Evolutionary conservation across 441 rosid genomes (phyloP).

Genomic region (Mallotus japonicus): DNA sequence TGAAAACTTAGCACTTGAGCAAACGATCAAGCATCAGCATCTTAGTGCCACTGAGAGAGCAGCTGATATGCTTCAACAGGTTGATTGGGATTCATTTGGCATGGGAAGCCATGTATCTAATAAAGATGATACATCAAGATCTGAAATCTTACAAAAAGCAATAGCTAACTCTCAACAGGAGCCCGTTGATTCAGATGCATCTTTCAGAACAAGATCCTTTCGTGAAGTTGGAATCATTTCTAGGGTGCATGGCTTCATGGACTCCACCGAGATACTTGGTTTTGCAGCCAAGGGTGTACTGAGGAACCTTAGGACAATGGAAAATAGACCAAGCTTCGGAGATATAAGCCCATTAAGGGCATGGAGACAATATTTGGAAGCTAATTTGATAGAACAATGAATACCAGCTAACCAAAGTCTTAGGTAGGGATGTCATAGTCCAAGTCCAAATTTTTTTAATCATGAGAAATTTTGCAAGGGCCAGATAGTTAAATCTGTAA

Average conservation of each 20-base stretch:
- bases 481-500: too few species aligned
- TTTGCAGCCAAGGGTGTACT: slow-evolving; percentile 75
- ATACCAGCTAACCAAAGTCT: slow-evolving; percentile 22
- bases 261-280: slow-evolving; percentile 62
- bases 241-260: slow-evolving; percentile 52
- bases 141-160: slow-evolving; percentile 16
- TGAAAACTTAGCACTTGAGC: slow-evolving; percentile 57
- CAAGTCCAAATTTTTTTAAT: background rate
- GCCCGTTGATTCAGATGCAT: slow-evolving; percentile 19
- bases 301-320: slow-evolving; percentile 29
- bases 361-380: slow-evolving; percentile 58
- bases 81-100: slow-evolving; percentile 66
- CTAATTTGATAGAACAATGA: slow-evolving; percentile 33
- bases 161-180: slow-evolving; percentile 4
- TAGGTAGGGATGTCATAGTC: background rate
- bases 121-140: slow-evolving; percentile 21
- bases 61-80: slow-evolving; percentile 39
- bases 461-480: background rate
- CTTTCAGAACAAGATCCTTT: slow-evolving; percentile 32
- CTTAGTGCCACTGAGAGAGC: slow-evolving; percentile 33
- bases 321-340: slow-evolving; percentile 10
- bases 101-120: slow-evolving; percentile 29
- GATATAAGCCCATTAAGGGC: slow-evolving; percentile 46
- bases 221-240: slow-evolving; percentile 38
- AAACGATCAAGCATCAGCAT: slow-evolving; percentile 27